Evolutionary conservation across 2,329 filamentous ascomycete species (phyloP), one percentile per base, ranked within the genome.

Genomic region (Lachnellula occidentalis): DNA sequence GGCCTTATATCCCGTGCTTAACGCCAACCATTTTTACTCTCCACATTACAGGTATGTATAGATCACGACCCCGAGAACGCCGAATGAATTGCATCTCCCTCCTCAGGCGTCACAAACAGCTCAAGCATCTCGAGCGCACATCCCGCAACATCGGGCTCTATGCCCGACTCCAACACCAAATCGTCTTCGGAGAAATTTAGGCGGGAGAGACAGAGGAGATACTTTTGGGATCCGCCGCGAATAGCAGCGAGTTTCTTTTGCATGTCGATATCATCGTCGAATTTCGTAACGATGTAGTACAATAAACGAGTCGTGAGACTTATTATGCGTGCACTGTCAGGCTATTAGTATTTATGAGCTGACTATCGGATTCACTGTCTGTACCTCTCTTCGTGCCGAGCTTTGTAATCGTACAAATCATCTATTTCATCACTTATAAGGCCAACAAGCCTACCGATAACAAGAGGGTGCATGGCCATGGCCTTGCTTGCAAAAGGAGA

Each of bases 171-270:
- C 27, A 95, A 77, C 11, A 94, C 80, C 8, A 88, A 71, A 31
- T 90, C 87, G 58, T 95, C 90, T 21, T 85, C 82, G 5, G 83
- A 86, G 69, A 96, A 96, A 0, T 89, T 90, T n/a, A 97, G 73
- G 42, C 92, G 75, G 0, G 90, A 91, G 45, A 99, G 74, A 2
- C 84, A 83, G 9, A 96, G 81, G 1, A 95, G 75, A 65, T 95
- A 92, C 50, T 91, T 90, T 66, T 96, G 90, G 50, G 83, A 81
- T 0, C 86, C 88, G 3, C 90, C 89, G 5, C 82, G 78, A 0
- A 88, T 81, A 8, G 80, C 79, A 0, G 79, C 77, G 5, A 96
- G 75, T 69, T 92, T 95, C 48, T 81, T 78, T 48, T 83, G 79
- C 58, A 95, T 81, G 61, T 92, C 81, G 19, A 86, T 76, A 22